These are phyloP conservation scores for Ophiostoma angusticollis DNA, from an alignment of 2,329 filamentous ascomycete species.

Conservation along the genomic window DNA sequence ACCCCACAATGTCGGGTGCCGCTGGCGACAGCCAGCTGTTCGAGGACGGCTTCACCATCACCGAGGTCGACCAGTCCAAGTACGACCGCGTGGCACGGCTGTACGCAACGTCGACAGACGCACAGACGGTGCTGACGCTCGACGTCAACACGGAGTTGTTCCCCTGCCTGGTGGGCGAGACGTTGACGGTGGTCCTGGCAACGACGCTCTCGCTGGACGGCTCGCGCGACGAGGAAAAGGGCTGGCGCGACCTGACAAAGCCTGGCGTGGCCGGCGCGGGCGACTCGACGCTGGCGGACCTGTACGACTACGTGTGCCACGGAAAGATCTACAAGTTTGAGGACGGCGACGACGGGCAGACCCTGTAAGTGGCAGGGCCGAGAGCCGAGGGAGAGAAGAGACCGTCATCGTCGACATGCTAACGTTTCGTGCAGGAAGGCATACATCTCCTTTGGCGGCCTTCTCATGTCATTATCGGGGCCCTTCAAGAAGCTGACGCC, in stretches of 20 bases:
- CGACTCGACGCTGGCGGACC: constrained; percentile 55
- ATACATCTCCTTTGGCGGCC: constrained; percentile 85
- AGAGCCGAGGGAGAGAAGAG: not conserved
- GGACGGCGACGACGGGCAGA: constrained; percentile 64
- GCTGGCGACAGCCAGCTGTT: constrained; percentile 85
- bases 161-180: constrained; percentile 61
- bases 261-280: constrained; percentile 23
- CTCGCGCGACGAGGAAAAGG: constrained; percentile 55
- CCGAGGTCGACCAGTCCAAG: constrained; percentile 65
- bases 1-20: constrained; percentile 34
- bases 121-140: constrained; percentile 63
- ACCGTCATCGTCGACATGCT: not conserved
- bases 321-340: constrained; percentile 85
- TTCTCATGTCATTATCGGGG: constrained; percentile 81
- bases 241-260: constrained; percentile 66
- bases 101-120: constrained; percentile 61
- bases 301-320: constrained; percentile 79
- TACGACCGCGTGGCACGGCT: constrained; percentile 93
- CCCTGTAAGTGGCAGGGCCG: constrained; percentile 52
- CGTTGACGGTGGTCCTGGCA: constrained; percentile 67
- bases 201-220: constrained; percentile 81
- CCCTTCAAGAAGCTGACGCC: constrained; percentile 93
- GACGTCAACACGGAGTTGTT: constrained; percentile 94
- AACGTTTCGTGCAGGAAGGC: constrained; percentile 52
- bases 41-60: constrained; percentile 82